These are phyloP conservation scores for Alternaria consortialis DNA, from an alignment of 2,329 filamentous ascomycete species.

Conservation along the genomic window DNA sequence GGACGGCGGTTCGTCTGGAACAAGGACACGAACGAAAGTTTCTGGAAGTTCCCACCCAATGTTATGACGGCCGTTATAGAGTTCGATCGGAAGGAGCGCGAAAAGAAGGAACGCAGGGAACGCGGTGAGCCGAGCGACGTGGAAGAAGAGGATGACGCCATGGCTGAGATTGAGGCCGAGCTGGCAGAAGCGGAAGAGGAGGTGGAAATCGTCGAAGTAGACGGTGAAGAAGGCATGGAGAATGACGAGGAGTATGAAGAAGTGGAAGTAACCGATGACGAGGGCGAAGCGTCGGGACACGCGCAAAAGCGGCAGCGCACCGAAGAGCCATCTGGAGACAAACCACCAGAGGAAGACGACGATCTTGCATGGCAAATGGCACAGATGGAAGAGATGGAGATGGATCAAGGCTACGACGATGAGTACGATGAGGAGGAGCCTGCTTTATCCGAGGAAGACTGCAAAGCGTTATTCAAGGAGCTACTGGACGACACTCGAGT, in stretches of 20 bases:
- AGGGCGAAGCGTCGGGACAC: constrained; percentile 56
- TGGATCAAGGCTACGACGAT: constrained; percentile 75
- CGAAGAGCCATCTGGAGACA: constrained; percentile 54
- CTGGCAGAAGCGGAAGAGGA: constrained; percentile 43
- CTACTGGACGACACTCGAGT: constrained; percentile 83
- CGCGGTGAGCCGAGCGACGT: constrained; percentile 54
- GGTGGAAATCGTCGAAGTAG: constrained; percentile 44
- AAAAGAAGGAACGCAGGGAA: constrained; percentile 65
- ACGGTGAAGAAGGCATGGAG: constrained; percentile 54
- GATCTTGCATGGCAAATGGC: constrained; percentile 93
- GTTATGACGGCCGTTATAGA: constrained; percentile 77
- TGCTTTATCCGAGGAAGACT: constrained; percentile 77
- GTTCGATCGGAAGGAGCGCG: constrained; percentile 76
- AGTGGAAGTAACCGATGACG: constrained; percentile 73
- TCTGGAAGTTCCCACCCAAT: constrained; percentile 93
- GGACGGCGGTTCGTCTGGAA: constrained; percentile 92
- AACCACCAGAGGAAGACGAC: constrained; percentile 81
- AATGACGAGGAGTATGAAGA: constrained; percentile 81
- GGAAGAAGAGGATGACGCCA: constrained; percentile 41
- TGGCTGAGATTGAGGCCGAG: constrained; percentile 46
- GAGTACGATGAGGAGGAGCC: constrained; percentile 75
- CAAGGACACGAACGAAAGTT: constrained; percentile 82
- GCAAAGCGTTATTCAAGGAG: constrained; percentile 81
- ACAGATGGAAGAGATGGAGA: constrained; percentile 84
- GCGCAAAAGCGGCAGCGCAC: constrained; percentile 61